Base-by-base conservation (phyloP, 2,329 filamentous ascomycete species). In the Talaromyces sp. region DNA sequence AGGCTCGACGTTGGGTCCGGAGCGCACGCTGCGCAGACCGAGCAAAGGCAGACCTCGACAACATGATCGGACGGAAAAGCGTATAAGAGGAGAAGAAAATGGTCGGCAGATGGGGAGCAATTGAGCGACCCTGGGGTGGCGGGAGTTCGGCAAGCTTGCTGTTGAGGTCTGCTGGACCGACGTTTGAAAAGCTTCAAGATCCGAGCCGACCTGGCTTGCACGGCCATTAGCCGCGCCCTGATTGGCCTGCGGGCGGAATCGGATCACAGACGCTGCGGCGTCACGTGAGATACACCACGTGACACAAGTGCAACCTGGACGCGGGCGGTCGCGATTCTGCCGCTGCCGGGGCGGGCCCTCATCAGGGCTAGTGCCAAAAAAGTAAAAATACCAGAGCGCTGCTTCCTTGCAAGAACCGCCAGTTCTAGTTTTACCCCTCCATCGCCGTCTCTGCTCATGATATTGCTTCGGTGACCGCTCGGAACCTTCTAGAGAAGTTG, bases 401-500 rank as follows among this genome's bases (percentile, higher is more conserved):
- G 17, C 19, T 43, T 43, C 43, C 43, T 46, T 11, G 1, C 3
- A 21, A 46, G 11, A 21, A 46, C 43, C 43, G 19, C 29, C 35
- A 19, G 31, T 27, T 2, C 8, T 11, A 26, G 26, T 35, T 27
- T 7, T 49, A 14, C 38, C 38, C 52, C 21, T 38, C 53, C 31
- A 31, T 60, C 38, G n/a, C 58, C 29, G 32, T 21, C 38, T 51
- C 55, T 49, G 55, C 17, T 53, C 50, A 64, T 32, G 65, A 63
- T 32, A 43, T 52, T 35, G 38, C 56, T 35, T 38, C 83, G 86
- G 83, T 90, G 93, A 90, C 81, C 86, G 77, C 78, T 76, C 80
- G 82, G 81, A 79, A 75, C 83, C 86, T 86, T 89, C 86, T 89
- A 87, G 88, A 87, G 88, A 88, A 88, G 84, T 82, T 86, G 85